These are phyloP conservation scores for Thraustochytrium striatum DNA, from an alignment of 352 stramenopile genomes.

Conservation along the genomic window DNA sequence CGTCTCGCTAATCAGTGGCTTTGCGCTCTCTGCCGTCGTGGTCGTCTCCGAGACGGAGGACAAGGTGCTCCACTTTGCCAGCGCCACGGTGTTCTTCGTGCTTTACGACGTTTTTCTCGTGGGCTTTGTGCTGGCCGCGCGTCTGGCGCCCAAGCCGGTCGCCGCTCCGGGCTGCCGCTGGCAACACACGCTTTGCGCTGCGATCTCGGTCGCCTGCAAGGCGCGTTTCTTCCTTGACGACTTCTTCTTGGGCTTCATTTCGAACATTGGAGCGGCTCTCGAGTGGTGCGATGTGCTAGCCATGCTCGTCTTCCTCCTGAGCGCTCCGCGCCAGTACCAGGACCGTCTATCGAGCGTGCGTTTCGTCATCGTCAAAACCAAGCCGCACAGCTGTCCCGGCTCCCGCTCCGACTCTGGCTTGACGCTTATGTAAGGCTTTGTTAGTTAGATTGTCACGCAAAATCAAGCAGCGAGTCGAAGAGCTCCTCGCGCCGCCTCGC, in stretches of 20 bases:
- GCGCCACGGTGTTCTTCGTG: not conserved
- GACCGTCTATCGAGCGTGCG: not conserved
- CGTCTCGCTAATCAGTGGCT: not conserved
- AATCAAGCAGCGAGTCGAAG: conserved; percentile 35
- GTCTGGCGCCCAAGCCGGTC: not conserved
- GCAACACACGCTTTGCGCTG: not conserved
- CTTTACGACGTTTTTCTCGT: not conserved
- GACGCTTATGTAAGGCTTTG: no score
- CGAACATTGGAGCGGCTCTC: not conserved
- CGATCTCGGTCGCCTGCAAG: not conserved
- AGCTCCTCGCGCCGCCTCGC: conserved; percentile 23
- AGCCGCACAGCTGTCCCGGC: no score
- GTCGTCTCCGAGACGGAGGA: not conserved
- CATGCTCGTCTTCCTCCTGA: not conserved
- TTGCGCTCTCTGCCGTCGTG: not conserved
- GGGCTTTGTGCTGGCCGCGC: not conserved
- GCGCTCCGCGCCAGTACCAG: not conserved
- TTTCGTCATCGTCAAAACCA: not conserved
- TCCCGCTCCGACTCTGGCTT: no score
- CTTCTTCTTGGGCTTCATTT: not conserved
- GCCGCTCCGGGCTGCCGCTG: not conserved
- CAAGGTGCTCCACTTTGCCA: not conserved
- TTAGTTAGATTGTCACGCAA: no score
- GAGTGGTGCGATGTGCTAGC: not conserved
- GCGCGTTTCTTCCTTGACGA: not conserved